Evolutionary conservation across 1,139 yeast genomes (phyloP), one percentile per base, ranked within the genome.

Genomic region (Kodamaea sp.): DNA sequence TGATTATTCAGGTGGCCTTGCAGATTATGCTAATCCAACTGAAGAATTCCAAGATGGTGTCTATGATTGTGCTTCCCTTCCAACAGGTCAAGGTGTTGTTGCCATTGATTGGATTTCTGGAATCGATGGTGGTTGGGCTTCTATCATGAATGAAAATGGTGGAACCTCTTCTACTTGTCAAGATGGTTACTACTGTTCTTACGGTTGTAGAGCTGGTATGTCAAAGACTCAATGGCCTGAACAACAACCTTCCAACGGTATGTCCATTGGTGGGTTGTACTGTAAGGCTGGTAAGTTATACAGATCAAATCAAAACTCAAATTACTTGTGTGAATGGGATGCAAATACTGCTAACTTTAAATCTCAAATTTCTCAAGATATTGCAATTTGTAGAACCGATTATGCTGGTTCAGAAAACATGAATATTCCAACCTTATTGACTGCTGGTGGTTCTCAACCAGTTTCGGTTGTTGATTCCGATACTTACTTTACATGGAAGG

Each of bases 191-290:
- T 83, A 82, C 75, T 84, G 94, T 65, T 84, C 92, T 42, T 84
- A 84, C 60, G 88, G 92, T 47, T 84, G 94, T 68, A 90, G 84
- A 67, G 78, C 92, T 42, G 94, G 94, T 78, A 84, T 84, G 92
- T 84, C 92, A 54, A 84, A 84, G 73, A 84, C 92, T 43, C 94
- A 84, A 70, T 84, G 89, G 89, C 94, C 94, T 42, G 64, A 78
- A 27, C 50, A 61, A 25, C 94, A 84, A 66, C 92, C 92, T 42
- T 49, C 79, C 35, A 74, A 66, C 58, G 94, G 94, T 68, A 80
- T 81, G 48, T 82, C 92, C 36, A 79, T 84, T 46, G 94, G 94
- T 68, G 94, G 94, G 52, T 73, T 84, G 56, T 62, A 65, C 53
- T 84, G 94, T 74, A 70, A 80, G 58, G 63, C 62, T 57, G 92